A percentile compares a stretch with the other conserved stretches of the same genome.
Conservation (phyloP, 1,139 yeast genomes). For the Schizosaccharomyces versatilis region DNA sequence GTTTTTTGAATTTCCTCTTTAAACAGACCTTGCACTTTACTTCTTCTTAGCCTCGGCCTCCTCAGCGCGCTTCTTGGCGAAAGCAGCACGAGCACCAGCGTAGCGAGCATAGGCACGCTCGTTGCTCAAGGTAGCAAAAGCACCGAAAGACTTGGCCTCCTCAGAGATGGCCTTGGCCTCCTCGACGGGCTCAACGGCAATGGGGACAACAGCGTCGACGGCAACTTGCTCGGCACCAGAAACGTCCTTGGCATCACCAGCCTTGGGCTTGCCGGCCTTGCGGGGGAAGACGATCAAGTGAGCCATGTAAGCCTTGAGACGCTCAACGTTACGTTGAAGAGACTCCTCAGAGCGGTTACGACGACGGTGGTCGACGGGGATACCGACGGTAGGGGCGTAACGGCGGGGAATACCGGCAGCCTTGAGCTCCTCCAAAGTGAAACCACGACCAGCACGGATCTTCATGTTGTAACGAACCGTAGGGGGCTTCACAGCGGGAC, state of each 20-base stretch:
- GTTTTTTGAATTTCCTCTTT: too few relatives aligned
- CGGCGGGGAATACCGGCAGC: conserved; percentile 90
- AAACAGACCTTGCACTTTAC: conserved; percentile 5
- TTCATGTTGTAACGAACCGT: conserved; percentile 97
- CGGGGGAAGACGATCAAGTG: conserved; percentile 91
- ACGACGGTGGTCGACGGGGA: conserved; percentile 99
- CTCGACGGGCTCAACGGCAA: conserved; percentile 54
- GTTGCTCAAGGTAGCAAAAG: conserved; percentile 84
- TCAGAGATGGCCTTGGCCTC: conserved; percentile 86
- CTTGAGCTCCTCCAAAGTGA: conserved; percentile 90
- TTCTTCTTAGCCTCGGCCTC: conserved; percentile 14
- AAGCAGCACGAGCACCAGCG: conserved; percentile 92
- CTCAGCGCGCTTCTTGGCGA: conserved; percentile 28
- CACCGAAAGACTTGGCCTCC: conserved; percentile 40
- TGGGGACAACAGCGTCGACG: conserved; percentile 72
- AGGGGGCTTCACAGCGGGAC: conserved; percentile 98
- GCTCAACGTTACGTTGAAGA: conserved; percentile 80
- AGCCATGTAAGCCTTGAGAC: conserved; percentile 89
- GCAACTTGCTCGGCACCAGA: conserved; percentile 39
- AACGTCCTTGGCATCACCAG: conserved; percentile 36
- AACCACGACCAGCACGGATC: conserved; percentile 98
- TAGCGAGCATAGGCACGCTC: conserved; percentile 87
- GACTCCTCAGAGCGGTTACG: conserved; percentile 95
- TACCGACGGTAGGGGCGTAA: conserved; percentile 95
- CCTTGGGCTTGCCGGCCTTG: conserved; percentile 39